Percentiles rank a stretch among this genome's conserved stretches.
These are phyloP conservation scores for Ustilago curta DNA, from an alignment of 1,284 basidiomycete genomes.

Conservation along the genomic window DNA sequence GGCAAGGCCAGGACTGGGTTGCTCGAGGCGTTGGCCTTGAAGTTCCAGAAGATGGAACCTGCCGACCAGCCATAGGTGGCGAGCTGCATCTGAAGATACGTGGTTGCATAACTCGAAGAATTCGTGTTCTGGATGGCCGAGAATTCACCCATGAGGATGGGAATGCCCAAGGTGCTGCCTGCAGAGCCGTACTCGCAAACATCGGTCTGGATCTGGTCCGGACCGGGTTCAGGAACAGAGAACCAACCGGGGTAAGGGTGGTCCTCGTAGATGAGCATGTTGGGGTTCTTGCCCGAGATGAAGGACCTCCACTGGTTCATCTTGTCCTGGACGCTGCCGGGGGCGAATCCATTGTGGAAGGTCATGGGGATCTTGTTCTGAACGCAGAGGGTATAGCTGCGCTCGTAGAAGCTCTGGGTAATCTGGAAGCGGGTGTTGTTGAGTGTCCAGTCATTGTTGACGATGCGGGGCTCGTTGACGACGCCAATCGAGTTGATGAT, in stretches of 20 bases:
- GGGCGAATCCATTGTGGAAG: conserved; percentile 63
- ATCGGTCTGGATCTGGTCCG: conserved; percentile 34
- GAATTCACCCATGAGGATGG: conserved; percentile 61
- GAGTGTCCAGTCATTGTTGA: conserved; percentile 41
- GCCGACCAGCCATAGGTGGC: conserved; percentile 66
- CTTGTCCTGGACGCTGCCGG: conserved; percentile 30
- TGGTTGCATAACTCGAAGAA: conserved; percentile 24
- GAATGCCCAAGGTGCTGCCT: conserved; percentile 39
- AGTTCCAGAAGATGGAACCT: conserved; percentile 66
- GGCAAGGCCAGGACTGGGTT: conserved; percentile 37
- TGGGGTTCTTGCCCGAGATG: conserved; percentile 58
- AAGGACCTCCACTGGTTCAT: conserved; percentile 56
- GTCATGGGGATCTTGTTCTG: conserved; percentile 55
- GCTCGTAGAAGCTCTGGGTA: conserved; percentile 53
- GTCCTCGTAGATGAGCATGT: conserved; percentile 62
- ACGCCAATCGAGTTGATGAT: conserved; percentile 59
- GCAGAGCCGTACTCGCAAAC: conserved; percentile 57
- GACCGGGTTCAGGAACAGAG: conserved; percentile 34
- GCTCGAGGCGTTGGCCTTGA: conserved; percentile 49
- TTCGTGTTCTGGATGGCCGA: conserved; percentile 54
- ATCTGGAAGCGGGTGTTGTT: conserved; percentile 36
- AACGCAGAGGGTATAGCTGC: conserved; percentile 40
- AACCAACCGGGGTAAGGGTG: conserved; percentile 68
- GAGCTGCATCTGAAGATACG: conserved; percentile 56
- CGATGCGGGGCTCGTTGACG: conserved; percentile 64